A percentile compares a stretch with the other conserved stretches of the same genome.
Evolutionary conservation across 208 protist genomes (phyloP).

Genomic region (Leishmania amazonensis): DNA sequence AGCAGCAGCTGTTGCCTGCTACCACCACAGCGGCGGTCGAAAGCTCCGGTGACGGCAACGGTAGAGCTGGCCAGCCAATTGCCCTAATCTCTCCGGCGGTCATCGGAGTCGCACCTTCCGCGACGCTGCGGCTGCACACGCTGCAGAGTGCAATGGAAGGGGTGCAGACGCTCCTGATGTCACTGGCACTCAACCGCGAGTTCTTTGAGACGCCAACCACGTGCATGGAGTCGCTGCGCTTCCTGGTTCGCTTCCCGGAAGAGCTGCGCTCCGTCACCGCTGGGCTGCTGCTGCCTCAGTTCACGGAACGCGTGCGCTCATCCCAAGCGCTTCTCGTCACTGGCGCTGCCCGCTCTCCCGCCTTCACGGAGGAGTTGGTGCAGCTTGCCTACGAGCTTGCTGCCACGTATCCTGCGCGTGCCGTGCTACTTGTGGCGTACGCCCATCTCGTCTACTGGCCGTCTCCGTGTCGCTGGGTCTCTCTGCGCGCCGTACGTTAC

Average conservation of each 20-base stretch:
- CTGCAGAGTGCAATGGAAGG: slow-evolving; percentile 23
- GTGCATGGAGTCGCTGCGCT: slow-evolving; percentile 5
- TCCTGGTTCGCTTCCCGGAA: slow-evolving; percentile 24
- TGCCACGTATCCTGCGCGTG: slow-evolving; percentile 20
- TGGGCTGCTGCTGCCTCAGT: slow-evolving; percentile 1
- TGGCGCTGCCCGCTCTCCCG: slow-evolving; percentile 12
- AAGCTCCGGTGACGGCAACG: background rate
- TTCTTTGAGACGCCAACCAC: slow-evolving; percentile 5
- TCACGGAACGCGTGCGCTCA: background rate
- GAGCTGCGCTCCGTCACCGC: slow-evolving; percentile 20
- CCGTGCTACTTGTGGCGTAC: slow-evolving; percentile 19
- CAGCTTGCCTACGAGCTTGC: slow-evolving; percentile 22
- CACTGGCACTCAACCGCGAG: background rate
- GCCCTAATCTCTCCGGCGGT: background rate
- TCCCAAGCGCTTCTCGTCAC: background rate
- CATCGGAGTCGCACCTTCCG: background rate
- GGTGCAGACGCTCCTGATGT: slow-evolving; percentile 2
- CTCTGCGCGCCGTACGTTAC: slow-evolving; percentile 6
- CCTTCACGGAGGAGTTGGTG: slow-evolving; percentile 18
- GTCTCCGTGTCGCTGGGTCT: slow-evolving; percentile 12
- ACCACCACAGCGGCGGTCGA: background rate
- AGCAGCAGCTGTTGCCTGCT: background rate
- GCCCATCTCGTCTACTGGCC: slow-evolving; percentile 22
- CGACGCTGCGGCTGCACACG: slow-evolving; percentile 3
- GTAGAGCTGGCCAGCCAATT: background rate